Evolutionary conservation across 192 early-diverging fungal species (phyloP).

Genomic region (Phycomyces blakesleeanus): DNA sequence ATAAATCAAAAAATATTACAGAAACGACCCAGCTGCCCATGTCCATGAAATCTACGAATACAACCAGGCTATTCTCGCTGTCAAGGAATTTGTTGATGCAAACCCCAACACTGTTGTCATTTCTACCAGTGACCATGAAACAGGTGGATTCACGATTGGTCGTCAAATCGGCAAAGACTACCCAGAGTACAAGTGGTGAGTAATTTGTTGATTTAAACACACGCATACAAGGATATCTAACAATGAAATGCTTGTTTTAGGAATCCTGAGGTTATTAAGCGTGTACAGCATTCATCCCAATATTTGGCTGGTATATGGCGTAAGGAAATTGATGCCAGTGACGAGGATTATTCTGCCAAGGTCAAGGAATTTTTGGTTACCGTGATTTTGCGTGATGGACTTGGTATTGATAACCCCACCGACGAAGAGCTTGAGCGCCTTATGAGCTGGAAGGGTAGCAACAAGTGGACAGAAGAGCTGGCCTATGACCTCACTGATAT

Average conservation of each 20-base stretch:
- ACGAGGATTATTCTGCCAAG: not conserved
- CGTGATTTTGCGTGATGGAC: conserved; percentile 60
- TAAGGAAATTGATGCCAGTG: not conserved
- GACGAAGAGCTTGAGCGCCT: conserved; percentile 56
- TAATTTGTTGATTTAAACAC: too few species aligned
- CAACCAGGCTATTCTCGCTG: conserved; percentile 45
- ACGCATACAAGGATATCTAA: too few species aligned
- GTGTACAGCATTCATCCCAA: conserved; percentile 68
- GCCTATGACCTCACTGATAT: conserved; percentile 45
- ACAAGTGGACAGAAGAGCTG: conserved; percentile 25
- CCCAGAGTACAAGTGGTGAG: conserved; percentile 53
- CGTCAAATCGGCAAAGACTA: conserved; percentile 28
- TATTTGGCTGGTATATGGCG: conserved; percentile 12
- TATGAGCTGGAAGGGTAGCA: conserved; percentile 29
- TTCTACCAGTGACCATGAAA: conserved; percentile 62
- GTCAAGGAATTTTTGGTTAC: conserved; percentile 31
- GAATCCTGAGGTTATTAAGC: conserved; percentile 68
- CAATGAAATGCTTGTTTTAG: too few species aligned
- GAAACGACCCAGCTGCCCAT: conserved; percentile 58
- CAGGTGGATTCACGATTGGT: conserved; percentile 53
- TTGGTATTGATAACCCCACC: conserved; percentile 76
- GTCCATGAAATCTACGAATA: conserved; percentile 57
- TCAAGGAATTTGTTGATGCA: conserved; percentile 41
- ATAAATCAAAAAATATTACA: too few species aligned
- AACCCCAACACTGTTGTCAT: conserved; percentile 50